Base-by-base conservation (phyloP, 805 yeast species). In the Kluyveromyces aestuarii region DNA sequence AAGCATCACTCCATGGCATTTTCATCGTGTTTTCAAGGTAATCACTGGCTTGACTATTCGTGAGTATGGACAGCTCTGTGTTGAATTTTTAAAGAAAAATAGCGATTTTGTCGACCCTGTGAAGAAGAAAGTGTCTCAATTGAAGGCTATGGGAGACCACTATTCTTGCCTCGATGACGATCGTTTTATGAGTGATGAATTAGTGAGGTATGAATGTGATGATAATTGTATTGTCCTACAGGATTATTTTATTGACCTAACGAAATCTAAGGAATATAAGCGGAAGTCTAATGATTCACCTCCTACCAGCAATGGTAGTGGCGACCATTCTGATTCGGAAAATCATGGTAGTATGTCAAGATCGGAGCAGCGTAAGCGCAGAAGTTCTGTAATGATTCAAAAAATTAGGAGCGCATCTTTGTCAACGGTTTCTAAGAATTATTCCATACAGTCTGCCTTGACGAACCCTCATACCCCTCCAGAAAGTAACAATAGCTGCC, bases 11-110 rank as follows among this genome's bases (percentile, higher is more conserved):
- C 93, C 96, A 25, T 88, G 96, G 96, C 96, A 88, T 66, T 88
- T 88, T 67, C 96, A 88, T 71, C 72, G 96, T 46, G 95, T 88
- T 21, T 88, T 88, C 72, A 84, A 88, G 66, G 77, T 82, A 48
- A 86, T 87, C 52, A 85, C 95, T 6, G 91, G 95, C 2, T 74
- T 87, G 50, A 87, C 96, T 1, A 95, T 95, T 21, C 86, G 87
- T 70, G 83, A 87, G 7, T 87, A 87, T 59, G 96, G 96, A 46
- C 95, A 87, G 60, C 80, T 81, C 53, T 85, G 95, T 61, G 82
- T 79, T 72, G 82, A 78, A 53, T 80, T 65, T 56, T 70, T 82
- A 55, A 74, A 74, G 52, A 64, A 64, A 38, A 57, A 55, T 44
- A 52, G 52, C 40, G 55, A 52, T 37, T 44, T 57, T 45, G 51